phyloP scores from a whole-genome alignment of 2,329 filamentous ascomycete species.

The Cytospora mali region DNA sequence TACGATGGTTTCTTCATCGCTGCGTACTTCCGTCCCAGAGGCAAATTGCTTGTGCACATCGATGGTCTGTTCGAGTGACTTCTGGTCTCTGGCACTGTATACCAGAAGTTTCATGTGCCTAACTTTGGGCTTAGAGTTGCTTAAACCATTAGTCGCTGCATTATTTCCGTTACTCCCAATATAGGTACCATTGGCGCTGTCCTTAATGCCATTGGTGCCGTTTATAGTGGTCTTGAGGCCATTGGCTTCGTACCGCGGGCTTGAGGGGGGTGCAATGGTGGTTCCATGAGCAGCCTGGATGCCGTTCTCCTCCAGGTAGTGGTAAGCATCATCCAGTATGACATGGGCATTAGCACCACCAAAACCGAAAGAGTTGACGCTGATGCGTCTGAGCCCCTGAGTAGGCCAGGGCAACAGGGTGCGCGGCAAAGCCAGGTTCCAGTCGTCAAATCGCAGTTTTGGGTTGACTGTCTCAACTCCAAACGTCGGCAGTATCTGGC shows the following conservation, averaged over 20 bases:
- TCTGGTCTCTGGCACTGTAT: too few species aligned
- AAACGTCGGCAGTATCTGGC: conserved; percentile 52
- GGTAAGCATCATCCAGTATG: conserved; percentile 1
- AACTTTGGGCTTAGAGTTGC: too few species aligned
- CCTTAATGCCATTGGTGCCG: too few species aligned
- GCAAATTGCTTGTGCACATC: too few species aligned
- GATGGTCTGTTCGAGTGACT: too few species aligned
- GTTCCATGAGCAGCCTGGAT: not conserved
- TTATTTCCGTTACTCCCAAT: too few species aligned
- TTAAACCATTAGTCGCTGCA: too few species aligned
- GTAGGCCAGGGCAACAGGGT: not conserved
- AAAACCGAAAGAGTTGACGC: not conserved
- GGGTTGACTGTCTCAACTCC: conserved; percentile 53
- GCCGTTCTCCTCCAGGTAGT: not conserved
- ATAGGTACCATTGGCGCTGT: too few species aligned
- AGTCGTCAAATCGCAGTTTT: conserved; percentile 52
- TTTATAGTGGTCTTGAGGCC: too few species aligned
- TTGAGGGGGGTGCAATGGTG: not conserved
- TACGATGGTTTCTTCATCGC: too few species aligned
- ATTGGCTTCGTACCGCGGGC: not conserved
- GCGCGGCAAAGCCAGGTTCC: conserved; percentile 50
- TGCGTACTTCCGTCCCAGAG: too few species aligned
- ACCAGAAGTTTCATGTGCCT: too few species aligned
- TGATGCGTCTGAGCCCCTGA: not conserved
- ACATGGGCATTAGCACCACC: conserved; percentile 1